These are phyloP conservation scores for Scolecobasidium constrictum DNA, from an alignment of 2,329 filamentous ascomycete genomes.

Conservation along the genomic window DNA sequence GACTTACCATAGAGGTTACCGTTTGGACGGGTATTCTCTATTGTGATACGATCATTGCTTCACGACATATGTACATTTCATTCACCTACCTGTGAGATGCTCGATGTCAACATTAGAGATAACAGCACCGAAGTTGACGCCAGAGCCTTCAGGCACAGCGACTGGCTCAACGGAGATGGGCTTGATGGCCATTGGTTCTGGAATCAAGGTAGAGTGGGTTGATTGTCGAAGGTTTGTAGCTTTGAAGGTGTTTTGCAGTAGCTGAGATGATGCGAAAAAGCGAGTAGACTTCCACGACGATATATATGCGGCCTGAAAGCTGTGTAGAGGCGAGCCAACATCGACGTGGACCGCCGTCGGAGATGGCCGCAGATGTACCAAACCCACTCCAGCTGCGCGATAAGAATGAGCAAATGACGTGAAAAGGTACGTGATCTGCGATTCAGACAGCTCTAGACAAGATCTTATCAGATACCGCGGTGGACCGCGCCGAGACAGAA, in stretches of 20 bases:
- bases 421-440: too few relatives aligned
- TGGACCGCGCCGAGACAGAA: neutral
- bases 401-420: neutral
- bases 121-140: constrained; percentile 8
- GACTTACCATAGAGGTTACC: constrained; percentile 10
- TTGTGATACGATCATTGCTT: constrained; percentile 1
- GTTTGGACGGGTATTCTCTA: constrained; percentile 11
- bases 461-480: neutral
- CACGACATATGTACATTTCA: neutral
- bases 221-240: too few relatives aligned
- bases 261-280: too few relatives aligned
- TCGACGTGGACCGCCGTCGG: neutral
- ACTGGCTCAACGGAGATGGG: constrained; percentile 8
- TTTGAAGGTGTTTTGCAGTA: too few relatives aligned
- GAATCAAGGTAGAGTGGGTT: too few relatives aligned
- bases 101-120: constrained; percentile 9
- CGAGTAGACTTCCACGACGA: too few relatives aligned
- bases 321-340: too few relatives aligned
- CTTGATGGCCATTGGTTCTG: constrained; percentile 8
- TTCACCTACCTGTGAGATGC: constrained; percentile 10
- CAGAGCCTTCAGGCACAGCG: constrained; percentile 5
- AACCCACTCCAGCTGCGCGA: neutral
- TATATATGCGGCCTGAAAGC: too few relatives aligned
- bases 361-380: neutral
- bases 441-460: too few relatives aligned